These are phyloP conservation scores for Verticillium longisporum DNA, from an alignment of 2,329 filamentous ascomycete species.

Conservation along the genomic window DNA sequence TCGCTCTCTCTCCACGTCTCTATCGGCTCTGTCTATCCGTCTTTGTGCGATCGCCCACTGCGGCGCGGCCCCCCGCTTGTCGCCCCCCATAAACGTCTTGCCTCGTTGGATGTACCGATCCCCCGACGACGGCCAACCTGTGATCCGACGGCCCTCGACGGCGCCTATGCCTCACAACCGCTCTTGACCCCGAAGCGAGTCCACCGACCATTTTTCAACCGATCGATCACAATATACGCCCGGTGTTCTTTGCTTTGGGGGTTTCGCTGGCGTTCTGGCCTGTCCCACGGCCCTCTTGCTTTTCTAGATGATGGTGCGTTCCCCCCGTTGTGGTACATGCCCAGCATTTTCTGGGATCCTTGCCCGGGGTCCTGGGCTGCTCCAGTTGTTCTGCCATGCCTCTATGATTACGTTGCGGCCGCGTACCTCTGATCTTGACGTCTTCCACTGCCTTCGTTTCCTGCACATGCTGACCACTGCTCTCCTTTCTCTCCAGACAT, in stretches of 20 bases:
- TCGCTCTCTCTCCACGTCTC: not conserved
- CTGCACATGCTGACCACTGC: conserved; percentile 14
- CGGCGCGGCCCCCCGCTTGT: not conserved
- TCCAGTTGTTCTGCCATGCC: not conserved
- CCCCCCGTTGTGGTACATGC: not conserved
- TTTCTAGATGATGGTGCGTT: conserved; percentile 44
- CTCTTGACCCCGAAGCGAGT: conserved; percentile 9
- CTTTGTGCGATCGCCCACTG: not conserved
- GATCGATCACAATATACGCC: not conserved
- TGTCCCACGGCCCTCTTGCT: conserved; percentile 18
- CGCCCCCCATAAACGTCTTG: not conserved
- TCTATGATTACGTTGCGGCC: conserved; percentile 4
- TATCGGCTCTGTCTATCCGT: not conserved
- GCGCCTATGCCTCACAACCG: conserved; percentile 6
- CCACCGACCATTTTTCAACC: conserved; percentile 6
- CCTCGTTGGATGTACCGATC: not conserved
- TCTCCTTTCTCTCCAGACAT: conserved; percentile 36
- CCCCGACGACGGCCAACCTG: not conserved
- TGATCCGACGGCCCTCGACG: conserved; percentile 1
- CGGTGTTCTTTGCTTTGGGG: conserved; percentile 10
- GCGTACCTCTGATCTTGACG: conserved; percentile 8
- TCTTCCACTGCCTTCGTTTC: conserved; percentile 4
- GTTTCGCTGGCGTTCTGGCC: conserved; percentile 25
- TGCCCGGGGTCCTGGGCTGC: not conserved
- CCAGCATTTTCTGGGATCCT: not conserved